These are phyloP conservation scores for Colletotrichum tanaceti DNA, from an alignment of 2,329 filamentous ascomycete species.

Conservation along the genomic window DNA sequence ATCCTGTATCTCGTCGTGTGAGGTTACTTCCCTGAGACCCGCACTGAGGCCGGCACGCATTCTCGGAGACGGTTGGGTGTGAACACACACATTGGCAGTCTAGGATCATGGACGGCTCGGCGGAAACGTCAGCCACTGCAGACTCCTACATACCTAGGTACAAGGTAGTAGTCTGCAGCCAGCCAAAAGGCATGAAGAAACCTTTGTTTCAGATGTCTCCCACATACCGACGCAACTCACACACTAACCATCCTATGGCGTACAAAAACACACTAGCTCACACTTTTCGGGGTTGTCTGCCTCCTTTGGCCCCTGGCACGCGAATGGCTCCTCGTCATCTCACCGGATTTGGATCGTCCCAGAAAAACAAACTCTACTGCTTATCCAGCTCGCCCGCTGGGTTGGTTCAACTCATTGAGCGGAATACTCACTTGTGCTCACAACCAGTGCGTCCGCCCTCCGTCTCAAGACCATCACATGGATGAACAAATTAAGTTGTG, in stretches of 20 bases:
- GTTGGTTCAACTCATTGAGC: neutral
- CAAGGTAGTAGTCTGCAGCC: slow-evolving; percentile 34
- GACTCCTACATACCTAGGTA: too few relatives aligned
- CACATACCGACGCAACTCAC: slow-evolving; percentile 24
- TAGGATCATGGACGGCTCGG: slow-evolving; percentile 17
- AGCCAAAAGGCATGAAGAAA: slow-evolving; percentile 31
- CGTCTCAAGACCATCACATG: neutral
- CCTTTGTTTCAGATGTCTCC: slow-evolving; percentile 39
- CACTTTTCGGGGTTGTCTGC: slow-evolving; percentile 13
- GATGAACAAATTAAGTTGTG: neutral
- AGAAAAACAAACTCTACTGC: neutral
- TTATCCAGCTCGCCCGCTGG: neutral
- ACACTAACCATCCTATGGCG: slow-evolving; percentile 22
- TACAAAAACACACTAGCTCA: slow-evolving; percentile 13
- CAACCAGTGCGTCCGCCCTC: neutral
- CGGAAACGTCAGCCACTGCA: slow-evolving; percentile 36
- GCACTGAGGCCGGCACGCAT: slow-evolving; percentile 16
- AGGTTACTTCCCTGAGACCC: slow-evolving; percentile 21
- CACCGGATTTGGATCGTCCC: slow-evolving; percentile 15
- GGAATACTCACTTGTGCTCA: neutral
- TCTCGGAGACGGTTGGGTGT: slow-evolving; percentile 26
- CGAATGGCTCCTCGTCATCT: slow-evolving; percentile 28
- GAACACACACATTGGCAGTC: slow-evolving; percentile 17
- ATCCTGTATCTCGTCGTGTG: slow-evolving; percentile 19
- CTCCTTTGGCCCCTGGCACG: slow-evolving; percentile 15